Percentiles rank a stretch among this genome's conserved stretches.
Conservation (phyloP, 805 yeast genomes). For the Saccharomycopsis babjevae region DNA sequence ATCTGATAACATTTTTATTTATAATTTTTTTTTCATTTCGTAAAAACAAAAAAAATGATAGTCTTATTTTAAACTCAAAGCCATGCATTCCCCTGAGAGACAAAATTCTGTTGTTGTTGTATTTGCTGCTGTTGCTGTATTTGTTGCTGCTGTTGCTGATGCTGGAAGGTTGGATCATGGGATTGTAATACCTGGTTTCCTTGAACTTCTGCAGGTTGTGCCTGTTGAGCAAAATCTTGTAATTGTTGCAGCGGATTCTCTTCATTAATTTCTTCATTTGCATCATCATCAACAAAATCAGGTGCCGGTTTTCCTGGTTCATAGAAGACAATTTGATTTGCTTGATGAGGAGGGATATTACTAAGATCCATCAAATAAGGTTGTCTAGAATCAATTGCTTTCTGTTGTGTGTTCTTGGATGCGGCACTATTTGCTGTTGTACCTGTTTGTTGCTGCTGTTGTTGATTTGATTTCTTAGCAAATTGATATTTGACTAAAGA, state of each 20-base stretch:
- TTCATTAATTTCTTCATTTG: background rate
- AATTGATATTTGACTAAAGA: constrained; percentile 71
- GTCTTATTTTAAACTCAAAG: background rate
- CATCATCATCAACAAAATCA: background rate
- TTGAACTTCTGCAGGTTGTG: background rate
- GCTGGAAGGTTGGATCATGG: background rate
- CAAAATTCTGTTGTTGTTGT: constrained; percentile 1
- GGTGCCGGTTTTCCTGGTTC: constrained; percentile 12
- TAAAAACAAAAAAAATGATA: background rate
- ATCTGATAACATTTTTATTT: background rate
- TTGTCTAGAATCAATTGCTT: constrained; percentile 3
- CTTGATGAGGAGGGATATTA: constrained; percentile 16
- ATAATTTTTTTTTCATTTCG: background rate
- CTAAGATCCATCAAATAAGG: constrained; percentile 16
- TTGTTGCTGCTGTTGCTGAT: background rate
- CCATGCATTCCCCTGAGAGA: background rate
- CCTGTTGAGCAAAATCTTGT: background rate
- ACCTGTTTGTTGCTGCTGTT: background rate
- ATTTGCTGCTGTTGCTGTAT: background rate
- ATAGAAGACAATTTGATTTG: constrained; percentile 18
- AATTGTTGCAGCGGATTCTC: background rate
- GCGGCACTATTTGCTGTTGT: background rate
- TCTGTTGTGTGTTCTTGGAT: constrained; percentile 22
- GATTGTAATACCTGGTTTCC: background rate
- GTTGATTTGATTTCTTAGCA: constrained; percentile 36